Evolutionary conservation across 768 basidiomycete genomes (phyloP).

Genomic region (Russula olivacea): DNA sequence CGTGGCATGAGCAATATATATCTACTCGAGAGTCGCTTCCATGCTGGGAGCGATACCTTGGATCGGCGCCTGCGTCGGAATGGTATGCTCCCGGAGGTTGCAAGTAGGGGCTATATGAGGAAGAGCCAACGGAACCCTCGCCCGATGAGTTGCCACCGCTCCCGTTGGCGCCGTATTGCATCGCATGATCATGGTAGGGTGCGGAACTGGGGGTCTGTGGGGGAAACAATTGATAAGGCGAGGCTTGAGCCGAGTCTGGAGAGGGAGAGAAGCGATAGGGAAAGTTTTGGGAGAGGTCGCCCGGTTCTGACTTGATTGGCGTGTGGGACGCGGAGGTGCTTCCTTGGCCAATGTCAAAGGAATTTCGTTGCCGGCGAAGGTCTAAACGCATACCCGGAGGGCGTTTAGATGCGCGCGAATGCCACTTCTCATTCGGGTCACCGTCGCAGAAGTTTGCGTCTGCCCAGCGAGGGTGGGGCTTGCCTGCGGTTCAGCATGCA

Average conservation of each 20-base stretch:
- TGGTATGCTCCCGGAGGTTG: constrained; percentile 18
- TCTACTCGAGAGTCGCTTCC: constrained; percentile 16
- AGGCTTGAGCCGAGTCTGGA: constrained; percentile 25
- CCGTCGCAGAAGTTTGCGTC: constrained; percentile 73
- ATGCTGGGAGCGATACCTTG: constrained; percentile 17
- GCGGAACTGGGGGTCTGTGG: constrained; percentile 12
- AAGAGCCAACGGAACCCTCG: constrained; percentile 24
- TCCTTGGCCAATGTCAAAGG: constrained; percentile 27
- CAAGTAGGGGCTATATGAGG: constrained; percentile 26
- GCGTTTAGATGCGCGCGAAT: constrained; percentile 74
- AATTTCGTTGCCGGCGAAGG: constrained; percentile 27
- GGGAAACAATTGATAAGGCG: constrained; percentile 25
- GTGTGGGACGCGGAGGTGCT: constrained; percentile 36
- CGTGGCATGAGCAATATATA: constrained; percentile 21
- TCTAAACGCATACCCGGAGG: constrained; percentile 29
- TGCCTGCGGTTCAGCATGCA: constrained; percentile 44
- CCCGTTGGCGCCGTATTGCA: constrained; percentile 14
- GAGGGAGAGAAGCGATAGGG: constrained; percentile 28
- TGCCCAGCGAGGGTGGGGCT: constrained; percentile 85
- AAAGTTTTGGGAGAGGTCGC: constrained; percentile 22
- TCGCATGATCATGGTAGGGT: constrained; percentile 14
- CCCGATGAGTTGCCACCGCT: constrained; percentile 16
- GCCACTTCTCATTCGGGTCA: constrained; percentile 81
- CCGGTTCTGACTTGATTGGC: constrained; percentile 43
- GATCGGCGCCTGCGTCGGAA: constrained; percentile 19